Evolutionary conservation across 805 yeast species (phyloP), one percentile per base, ranked within the genome.

Genomic region (Maudiozyma pseudohumilis): DNA sequence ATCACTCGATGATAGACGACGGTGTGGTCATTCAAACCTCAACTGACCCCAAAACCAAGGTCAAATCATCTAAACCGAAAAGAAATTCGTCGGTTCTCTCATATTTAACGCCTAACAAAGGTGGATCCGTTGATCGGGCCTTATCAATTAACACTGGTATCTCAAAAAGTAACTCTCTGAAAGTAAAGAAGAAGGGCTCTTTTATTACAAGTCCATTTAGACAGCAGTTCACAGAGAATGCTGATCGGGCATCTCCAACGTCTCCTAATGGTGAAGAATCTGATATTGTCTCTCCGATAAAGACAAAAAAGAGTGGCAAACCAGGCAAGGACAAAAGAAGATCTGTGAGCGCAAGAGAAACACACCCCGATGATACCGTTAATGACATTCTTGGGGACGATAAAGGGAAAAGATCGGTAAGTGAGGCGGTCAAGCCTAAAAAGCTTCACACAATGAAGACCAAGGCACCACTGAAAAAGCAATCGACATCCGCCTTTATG

Each of bases 401-500:
- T 30, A 38, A 40, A 26, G 44, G 57, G 7, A 68, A 68, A 44
- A 59, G 75, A 45, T 58, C 74, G 4, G 67, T 64, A 1, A 68
- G 74, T 17, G 77, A 74, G 42, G 65, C 74, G 15, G 66, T 67
- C 6, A 64, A 73, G 38, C 56, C 71, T 32, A 77, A 75, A 52
- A 64, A 70, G 4, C 58, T 72, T 43, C 71, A 78, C 39, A 65
- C 75, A 5, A 67, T 75, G 6, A 69, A 79, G 9, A 65, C 78
- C 3, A 70, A 72, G 37, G 68, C 74, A 30, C 40, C 48, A 2
- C 34, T 55, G 10, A 60, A 50, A 43, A 82, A 82, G 52, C 72
- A 70, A 59, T 74, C 76, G 40, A 82, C 94, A 0, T 74, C 84
- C 0, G 92, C 92, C 0, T 82, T 82, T 55, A 76, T 74, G 52